phyloP scores from a whole-genome alignment of 495 filamentous ascomycete genomes.

The Aspergillus cristatus region DNA sequence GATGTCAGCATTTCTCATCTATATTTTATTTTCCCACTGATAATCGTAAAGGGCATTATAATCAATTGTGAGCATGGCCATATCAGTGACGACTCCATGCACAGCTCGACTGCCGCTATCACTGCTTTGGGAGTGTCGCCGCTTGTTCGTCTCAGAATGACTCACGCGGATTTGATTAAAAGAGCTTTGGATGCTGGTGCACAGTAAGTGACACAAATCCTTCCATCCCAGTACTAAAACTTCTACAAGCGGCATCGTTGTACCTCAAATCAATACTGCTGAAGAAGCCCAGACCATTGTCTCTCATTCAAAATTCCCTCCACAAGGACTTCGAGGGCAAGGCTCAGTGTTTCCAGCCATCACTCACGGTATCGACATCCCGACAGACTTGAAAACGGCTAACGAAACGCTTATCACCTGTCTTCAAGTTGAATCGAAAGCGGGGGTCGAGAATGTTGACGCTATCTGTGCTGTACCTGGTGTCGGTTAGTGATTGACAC shows the following conservation, averaged over 20 bases:
- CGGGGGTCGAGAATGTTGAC: conserved; percentile 49
- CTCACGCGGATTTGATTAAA: conserved; percentile 22
- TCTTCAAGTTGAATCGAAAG: conserved; percentile 74
- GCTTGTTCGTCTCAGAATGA: conserved; percentile 58
- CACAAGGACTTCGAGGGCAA: conserved; percentile 17
- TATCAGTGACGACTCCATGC: conserved; percentile 64
- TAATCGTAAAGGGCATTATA: conserved; percentile 15
- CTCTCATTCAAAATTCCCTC: conserved; percentile 35
- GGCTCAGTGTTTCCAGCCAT: conserved; percentile 23
- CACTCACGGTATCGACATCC: conserved; percentile 10
- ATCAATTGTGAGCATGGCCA: conserved; percentile 22
- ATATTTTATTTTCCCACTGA: neutral
- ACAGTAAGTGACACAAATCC: conserved; percentile 39
- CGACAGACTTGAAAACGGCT: conserved; percentile 61
- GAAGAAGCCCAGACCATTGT: conserved; percentile 59
- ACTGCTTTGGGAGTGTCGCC: conserved; percentile 58
- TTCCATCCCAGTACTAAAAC: neutral
- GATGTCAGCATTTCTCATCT: conserved; percentile 9
- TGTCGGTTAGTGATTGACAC: conserved; percentile 7
- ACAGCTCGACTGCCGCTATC: conserved; percentile 67
- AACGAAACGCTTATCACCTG: conserved; percentile 71
- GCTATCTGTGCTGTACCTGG: conserved; percentile 15
- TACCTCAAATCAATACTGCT: conserved; percentile 56
- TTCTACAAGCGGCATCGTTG: conserved; percentile 37
- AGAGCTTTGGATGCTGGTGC: conserved; percentile 51